These are phyloP conservation scores for Globisporangium parvum DNA, from an alignment of 352 stramenopile species.

Conservation along the genomic window DNA sequence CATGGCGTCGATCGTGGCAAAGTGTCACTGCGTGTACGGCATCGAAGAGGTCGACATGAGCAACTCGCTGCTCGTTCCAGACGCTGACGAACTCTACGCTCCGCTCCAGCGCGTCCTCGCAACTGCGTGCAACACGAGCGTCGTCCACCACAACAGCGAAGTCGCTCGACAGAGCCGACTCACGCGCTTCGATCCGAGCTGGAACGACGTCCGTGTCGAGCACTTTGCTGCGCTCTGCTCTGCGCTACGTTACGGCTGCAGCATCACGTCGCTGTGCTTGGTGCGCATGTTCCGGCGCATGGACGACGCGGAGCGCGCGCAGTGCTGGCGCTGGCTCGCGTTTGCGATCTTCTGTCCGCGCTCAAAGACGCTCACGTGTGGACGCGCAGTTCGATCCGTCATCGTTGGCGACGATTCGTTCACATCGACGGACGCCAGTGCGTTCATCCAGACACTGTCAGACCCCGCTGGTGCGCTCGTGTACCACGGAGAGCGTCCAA, in stretches of 20 bases:
- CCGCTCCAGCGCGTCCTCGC: no score
- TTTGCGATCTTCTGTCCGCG: not conserved
- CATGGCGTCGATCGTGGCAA: no score
- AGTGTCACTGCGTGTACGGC: no score
- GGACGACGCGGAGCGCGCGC: not conserved
- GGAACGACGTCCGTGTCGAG: not conserved
- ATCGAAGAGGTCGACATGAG: no score
- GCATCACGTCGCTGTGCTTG: not conserved
- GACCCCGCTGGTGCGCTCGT: not conserved
- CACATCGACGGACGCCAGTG: not conserved
- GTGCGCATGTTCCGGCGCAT: not conserved
- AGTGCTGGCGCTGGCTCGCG: not conserved
- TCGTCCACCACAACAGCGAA: no score
- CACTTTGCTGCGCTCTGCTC: slow-evolving; percentile 24
- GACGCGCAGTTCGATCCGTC: not conserved
- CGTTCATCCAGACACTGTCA: not conserved
- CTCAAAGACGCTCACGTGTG: not conserved
- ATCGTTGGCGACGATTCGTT: not conserved
- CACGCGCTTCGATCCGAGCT: not conserved
- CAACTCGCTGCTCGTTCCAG: no score
- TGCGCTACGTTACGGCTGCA: slow-evolving; percentile 1
- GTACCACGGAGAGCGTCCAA: not conserved
- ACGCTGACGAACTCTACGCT: no score
- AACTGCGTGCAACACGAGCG: no score
- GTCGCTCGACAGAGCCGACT: not conserved